Percentiles rank a stretch among this genome's conserved stretches.
These are phyloP conservation scores for Talaromyces liani DNA, from an alignment of 495 filamentous ascomycete species.

Conservation along the genomic window DNA sequence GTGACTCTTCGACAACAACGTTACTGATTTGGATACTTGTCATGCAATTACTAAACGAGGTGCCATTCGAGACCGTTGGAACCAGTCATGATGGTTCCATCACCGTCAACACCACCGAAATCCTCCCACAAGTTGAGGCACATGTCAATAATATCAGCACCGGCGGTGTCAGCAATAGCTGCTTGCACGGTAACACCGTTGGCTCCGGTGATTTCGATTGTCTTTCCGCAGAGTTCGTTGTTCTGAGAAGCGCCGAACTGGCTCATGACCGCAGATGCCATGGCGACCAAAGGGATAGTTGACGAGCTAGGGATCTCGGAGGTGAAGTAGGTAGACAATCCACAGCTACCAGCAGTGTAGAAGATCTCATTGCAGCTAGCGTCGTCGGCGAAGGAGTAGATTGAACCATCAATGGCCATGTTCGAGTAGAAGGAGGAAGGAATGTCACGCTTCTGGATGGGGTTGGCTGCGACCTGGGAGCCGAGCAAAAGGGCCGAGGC, in stretches of 20 bases:
- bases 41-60: neutral
- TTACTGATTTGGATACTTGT: too few relatives aligned
- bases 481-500: neutral
- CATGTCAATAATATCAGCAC: constrained; percentile 8
- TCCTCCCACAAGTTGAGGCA: constrained; percentile 4
- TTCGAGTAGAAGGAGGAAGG: constrained; percentile 6
- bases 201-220: constrained; percentile 7
- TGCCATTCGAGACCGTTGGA: neutral
- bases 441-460: constrained; percentile 7
- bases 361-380: constrained; percentile 7
- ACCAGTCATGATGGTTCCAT: constrained; percentile 5
- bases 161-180: constrained; percentile 5
- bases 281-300: neutral
- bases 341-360: constrained; percentile 5
- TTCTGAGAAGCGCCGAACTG: constrained; percentile 7
- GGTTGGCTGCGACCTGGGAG: neutral
- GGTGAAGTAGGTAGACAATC: constrained; percentile 8
- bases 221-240: constrained; percentile 8
- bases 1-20: neutral
- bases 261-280: constrained; percentile 4
- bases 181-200: constrained; percentile 7
- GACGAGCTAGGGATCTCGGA: constrained; percentile 5
- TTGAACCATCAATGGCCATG: constrained; percentile 2
- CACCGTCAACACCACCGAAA: constrained; percentile 3
- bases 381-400: constrained; percentile 3